Conservation (phyloP, 768 basidiomycete genomes). For the Tricholoma matsutake region DNA sequence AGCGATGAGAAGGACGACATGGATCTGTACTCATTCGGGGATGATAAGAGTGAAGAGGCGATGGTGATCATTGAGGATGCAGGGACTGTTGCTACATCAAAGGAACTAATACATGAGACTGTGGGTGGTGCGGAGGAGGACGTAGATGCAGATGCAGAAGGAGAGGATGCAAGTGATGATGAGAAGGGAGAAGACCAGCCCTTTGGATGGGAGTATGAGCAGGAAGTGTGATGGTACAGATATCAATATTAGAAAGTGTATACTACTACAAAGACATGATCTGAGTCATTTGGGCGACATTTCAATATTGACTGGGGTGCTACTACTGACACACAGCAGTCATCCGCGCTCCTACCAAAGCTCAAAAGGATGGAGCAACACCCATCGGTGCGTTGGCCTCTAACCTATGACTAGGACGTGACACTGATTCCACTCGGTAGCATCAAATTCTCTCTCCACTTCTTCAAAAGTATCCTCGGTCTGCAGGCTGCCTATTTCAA, state of each 20-base stretch:
- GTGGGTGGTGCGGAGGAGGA: conserved; percentile 21
- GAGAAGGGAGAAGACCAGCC: conserved; percentile 52
- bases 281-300: too few species aligned
- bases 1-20: conserved; percentile 46
- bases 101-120: conserved; percentile 15
- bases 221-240: conserved; percentile 49
- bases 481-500: conserved; percentile 64
- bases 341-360: background rate
- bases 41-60: conserved; percentile 37
- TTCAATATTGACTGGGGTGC: too few species aligned
- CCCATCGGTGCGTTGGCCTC: conserved; percentile 19
- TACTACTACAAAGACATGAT: background rate
- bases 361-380: conserved; percentile 19
- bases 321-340: too few species aligned
- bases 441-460: conserved; percentile 44
- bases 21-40: conserved; percentile 39
- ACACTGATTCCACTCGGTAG: conserved; percentile 25
- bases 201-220: conserved; percentile 62
- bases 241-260: too few species aligned
- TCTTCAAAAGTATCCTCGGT: conserved; percentile 57
- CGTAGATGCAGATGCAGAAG: conserved; percentile 37
- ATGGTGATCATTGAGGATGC: conserved; percentile 44
- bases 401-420: background rate
- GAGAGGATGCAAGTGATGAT: conserved; percentile 41
- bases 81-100: conserved; percentile 30